Evolutionary conservation across 2,329 filamentous ascomycete species (phyloP).

Genomic region (Salinomyces thailandicus): DNA sequence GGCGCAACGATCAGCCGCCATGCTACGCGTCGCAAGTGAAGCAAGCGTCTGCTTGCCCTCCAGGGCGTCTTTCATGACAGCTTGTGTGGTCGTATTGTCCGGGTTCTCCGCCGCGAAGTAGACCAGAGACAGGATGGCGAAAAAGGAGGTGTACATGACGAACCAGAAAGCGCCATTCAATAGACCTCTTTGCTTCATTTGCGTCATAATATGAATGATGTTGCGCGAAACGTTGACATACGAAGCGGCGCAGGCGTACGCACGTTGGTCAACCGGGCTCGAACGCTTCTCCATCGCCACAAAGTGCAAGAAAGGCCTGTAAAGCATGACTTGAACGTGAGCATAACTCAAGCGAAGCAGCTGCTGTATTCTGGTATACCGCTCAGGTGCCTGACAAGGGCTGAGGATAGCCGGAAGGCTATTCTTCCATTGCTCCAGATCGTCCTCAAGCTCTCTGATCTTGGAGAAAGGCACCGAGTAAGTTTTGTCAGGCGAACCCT

Average conservation of each 20-base stretch:
- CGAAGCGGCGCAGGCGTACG: slow-evolving; percentile 63
- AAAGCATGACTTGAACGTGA: slow-evolving; percentile 73
- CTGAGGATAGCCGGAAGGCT: slow-evolving; percentile 64
- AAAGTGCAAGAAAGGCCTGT: slow-evolving; percentile 75
- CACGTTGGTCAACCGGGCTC: slow-evolving; percentile 57
- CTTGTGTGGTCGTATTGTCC: slow-evolving; percentile 60
- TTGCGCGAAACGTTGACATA: slow-evolving; percentile 58
- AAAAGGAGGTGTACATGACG: slow-evolving; percentile 74
- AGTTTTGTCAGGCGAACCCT: slow-evolving; percentile 38
- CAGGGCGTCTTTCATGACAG: slow-evolving; percentile 74
- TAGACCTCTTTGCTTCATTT: slow-evolving; percentile 64
- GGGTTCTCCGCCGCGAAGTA: slow-evolving; percentile 76
- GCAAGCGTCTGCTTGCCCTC: slow-evolving; percentile 76
- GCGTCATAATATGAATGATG: slow-evolving; percentile 68
- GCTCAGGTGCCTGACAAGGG: slow-evolving; percentile 72
- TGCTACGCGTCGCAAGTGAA: slow-evolving; percentile 67
- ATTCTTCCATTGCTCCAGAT: slow-evolving; percentile 54
- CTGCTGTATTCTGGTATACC: slow-evolving; percentile 52
- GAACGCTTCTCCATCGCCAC: slow-evolving; percentile 50
- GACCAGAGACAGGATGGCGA: slow-evolving; percentile 65
- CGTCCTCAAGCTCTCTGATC: slow-evolving; percentile 54
- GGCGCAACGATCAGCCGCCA: slow-evolving; percentile 81
- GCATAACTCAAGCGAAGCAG: slow-evolving; percentile 69
- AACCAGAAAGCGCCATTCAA: slow-evolving; percentile 83
- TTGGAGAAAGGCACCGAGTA: slow-evolving; percentile 55